A percentile compares a stretch with the other conserved stretches of the same genome.
These are phyloP conservation scores for Xylaria castorea DNA, from an alignment of 495 filamentous ascomycete species.

Conservation along the genomic window DNA sequence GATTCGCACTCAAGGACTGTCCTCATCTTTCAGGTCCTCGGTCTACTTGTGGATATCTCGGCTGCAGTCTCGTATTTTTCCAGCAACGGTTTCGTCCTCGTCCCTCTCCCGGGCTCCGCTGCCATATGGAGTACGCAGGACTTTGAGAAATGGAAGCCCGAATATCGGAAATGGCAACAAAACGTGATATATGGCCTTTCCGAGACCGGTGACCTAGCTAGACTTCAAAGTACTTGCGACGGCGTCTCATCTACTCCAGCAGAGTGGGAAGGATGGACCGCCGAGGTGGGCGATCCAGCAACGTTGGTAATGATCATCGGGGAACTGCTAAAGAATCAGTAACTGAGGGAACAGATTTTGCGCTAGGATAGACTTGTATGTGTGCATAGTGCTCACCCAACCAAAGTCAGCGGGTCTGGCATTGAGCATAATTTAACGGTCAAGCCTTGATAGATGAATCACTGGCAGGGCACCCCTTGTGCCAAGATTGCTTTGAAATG, in stretches of 20 bases:
- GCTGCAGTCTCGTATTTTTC: conserved; percentile 6
- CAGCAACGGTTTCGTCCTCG: conserved; percentile 11
- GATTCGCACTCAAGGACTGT: conserved; percentile 2
- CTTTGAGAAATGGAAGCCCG: conserved; percentile 7
- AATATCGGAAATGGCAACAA: conserved; percentile 3
- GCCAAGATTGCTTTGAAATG: background rate
- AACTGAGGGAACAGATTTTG: background rate
- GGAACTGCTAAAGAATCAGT: conserved; percentile 1
- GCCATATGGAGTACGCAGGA: conserved; percentile 11
- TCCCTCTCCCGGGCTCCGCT: conserved; percentile 15
- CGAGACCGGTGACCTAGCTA: background rate
- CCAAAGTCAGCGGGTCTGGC: background rate
- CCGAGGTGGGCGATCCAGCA: conserved; percentile 11
- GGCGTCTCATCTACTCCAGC: background rate
- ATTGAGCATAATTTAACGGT: background rate
- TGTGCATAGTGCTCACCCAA: background rate
- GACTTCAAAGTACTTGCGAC: background rate
- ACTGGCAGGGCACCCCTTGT: background rate
- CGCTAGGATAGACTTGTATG: background rate
- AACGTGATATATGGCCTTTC: background rate
- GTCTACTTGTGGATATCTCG: conserved; percentile 23
- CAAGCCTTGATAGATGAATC: background rate
- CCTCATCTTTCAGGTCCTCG: conserved; percentile 23
- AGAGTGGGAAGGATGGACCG: conserved; percentile 24
- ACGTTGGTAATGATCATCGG: conserved; percentile 8